Evolutionary conservation across 2,329 filamentous ascomycete species (phyloP).

Genomic region (Ramichloridium luteum): DNA sequence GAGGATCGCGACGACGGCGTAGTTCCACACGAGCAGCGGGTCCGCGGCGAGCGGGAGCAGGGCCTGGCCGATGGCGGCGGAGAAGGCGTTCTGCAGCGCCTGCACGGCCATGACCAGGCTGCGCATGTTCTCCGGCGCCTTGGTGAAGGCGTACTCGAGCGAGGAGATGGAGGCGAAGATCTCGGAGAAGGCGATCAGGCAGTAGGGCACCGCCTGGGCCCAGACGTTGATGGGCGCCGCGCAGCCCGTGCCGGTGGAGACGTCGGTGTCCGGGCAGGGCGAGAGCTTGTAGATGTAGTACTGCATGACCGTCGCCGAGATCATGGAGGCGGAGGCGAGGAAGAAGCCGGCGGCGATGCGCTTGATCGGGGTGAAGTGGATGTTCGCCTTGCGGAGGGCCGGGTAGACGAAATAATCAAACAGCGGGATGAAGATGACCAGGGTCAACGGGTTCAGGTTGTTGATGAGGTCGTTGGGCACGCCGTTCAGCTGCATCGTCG

Average conservation of each 20-base stretch:
- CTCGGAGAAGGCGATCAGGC: constrained; percentile 33
- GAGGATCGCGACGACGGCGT: constrained; percentile 49
- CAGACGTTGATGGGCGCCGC: constrained; percentile 30
- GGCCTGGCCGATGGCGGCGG: constrained; percentile 48
- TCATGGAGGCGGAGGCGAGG: constrained; percentile 40
- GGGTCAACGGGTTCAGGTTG: constrained; percentile 21
- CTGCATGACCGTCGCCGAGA: constrained; percentile 44
- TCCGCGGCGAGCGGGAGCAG: constrained; percentile 49
- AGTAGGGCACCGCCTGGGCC: constrained; percentile 32
- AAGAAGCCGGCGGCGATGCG: constrained; percentile 42
- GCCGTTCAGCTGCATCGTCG: constrained; percentile 32
- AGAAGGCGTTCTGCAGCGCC: constrained; percentile 46
- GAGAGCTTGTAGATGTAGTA: constrained; percentile 41
- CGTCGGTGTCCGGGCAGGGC: constrained; percentile 10
- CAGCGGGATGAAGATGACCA: constrained; percentile 34
- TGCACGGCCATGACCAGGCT: constrained; percentile 40
- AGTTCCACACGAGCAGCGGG: constrained; percentile 57
- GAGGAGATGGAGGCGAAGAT: constrained; percentile 35
- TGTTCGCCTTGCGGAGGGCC: constrained; percentile 30
- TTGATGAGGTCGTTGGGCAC: constrained; percentile 37
- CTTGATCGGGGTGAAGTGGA: constrained; percentile 39
- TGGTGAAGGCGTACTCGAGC: constrained; percentile 35
- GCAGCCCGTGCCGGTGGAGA: constrained; percentile 22
- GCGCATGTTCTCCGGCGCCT: constrained; percentile 36
- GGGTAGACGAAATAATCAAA: constrained; percentile 36